Conservation (phyloP, 768 basidiomycete genomes). For the Podaxis mareebaensis region DNA sequence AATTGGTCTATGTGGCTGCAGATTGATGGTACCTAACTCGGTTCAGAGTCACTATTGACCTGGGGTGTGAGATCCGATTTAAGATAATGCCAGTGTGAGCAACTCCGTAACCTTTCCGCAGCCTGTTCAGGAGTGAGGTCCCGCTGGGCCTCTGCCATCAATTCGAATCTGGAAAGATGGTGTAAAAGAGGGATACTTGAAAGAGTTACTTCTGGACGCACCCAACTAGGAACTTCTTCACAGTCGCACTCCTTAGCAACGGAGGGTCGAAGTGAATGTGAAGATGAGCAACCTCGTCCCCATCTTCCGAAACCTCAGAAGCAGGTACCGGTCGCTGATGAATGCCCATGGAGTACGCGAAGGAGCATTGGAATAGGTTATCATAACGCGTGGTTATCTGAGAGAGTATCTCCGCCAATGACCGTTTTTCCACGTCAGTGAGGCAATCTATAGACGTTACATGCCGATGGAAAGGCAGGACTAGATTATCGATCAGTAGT, state of each 20-base stretch:
- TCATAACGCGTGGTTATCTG: conserved; percentile 69
- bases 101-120: conserved; percentile 58
- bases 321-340: conserved; percentile 77
- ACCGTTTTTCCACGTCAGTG: conserved; percentile 53
- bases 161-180: conserved; percentile 62
- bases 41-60: not conserved
- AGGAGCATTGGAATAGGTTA: conserved; percentile 81
- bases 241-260: conserved; percentile 74
- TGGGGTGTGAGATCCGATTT: conserved; percentile 6
- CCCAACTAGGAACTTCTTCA: conserved; percentile 92
- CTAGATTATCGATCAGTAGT: conserved; percentile 34
- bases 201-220: conserved; percentile 33
- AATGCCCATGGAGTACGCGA: conserved; percentile 94
- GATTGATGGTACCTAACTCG: conserved; percentile 61
- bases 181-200: conserved; percentile 9
- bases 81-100: conserved; percentile 63
- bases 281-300: conserved; percentile 68
- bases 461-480: conserved; percentile 77
- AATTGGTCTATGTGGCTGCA: conserved; percentile 89
- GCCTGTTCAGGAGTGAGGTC: conserved; percentile 91
- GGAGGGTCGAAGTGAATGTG: conserved; percentile 90
- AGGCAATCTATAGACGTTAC: conserved; percentile 71
- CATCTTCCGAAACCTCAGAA: conserved; percentile 34
- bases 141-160: conserved; percentile 89
- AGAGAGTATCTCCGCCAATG: conserved; percentile 71